Evolutionary conservation across 192 early-diverging fungal genomes (phyloP), one percentile per base, ranked within the genome.

Genomic region (Thamnidium elegans): DNA sequence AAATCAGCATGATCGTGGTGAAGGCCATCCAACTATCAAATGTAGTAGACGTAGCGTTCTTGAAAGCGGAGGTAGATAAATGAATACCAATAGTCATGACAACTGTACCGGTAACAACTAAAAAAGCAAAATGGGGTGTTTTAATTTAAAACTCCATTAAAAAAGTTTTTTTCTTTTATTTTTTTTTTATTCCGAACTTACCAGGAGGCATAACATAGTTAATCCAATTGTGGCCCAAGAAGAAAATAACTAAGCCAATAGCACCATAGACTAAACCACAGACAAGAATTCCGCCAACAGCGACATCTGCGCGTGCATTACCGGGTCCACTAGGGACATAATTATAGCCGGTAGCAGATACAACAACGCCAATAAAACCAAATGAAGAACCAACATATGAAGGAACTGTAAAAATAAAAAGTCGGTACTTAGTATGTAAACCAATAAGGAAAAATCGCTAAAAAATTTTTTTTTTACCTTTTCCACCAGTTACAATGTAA

Each of bases 301-400:
- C 84, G 15, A 75, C 55, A 42, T 66, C 65, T 21, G 82, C 30
- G 44, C 84, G 69, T 4, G 63, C 68, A 51, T 85, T 85, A 21
- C 34, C 23, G 26, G 68, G 68, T 17, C 62, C 47, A 11, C 62
- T 68, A 7, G 78, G 69, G 1, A 45, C 26, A 55, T 76, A 79
- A 4, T 58, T 66, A 46, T 73, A 84, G 2, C 79, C 78, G 2
- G 83, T 83, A 36, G 76, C 73, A 11, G 79, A 70, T n/a, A 48
- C 56, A 19, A 85, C 79, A 14, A 77, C 73, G 17, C 79, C 75
- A 48, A 85, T 69, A 59, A 85, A 85, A 15, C 81, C 80, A 50
- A 80, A 80, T 5, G 78, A 80, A 9, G 81, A 84, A 17, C 84
- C 84, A 55, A 85, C 73, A 53, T 82, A 85, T 3, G 81, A 74